Base-by-base conservation (phyloP, 441 rosid genomes). In the Capsella rubella region DNA sequence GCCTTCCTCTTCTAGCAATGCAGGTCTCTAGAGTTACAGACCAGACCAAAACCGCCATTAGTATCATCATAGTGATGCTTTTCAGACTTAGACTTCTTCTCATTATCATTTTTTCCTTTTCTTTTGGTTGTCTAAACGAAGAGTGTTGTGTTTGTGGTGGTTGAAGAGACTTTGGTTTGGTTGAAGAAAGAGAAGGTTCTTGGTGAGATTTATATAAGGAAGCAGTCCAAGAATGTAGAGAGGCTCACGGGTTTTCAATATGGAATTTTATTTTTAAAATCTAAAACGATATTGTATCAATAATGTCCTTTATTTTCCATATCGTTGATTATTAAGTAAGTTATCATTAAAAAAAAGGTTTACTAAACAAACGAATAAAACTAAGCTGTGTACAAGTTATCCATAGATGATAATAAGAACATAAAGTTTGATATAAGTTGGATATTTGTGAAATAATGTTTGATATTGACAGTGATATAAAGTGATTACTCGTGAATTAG, bases 1-100 rank as follows among this genome's bases (percentile, higher is more conserved):
- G 96, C 77, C 71, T 84, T 46, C 96, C 91, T 80, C 88, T 88
- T 81, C 97, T 87, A 3, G 94, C 97, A 88, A 81, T 89, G 94
- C 95, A 93, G 21, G 84, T 74, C 66, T 86, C 95, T 54, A 90
- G 71, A 67, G 83, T 86, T 35, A 88, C 85, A 57, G 82, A 83
- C 97, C 90, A 90, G n/a, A 89, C 83, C 46, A 93, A 79, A 55
- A 91, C 58, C 47, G 83, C 91, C 77, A 87, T 61, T 70, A 87
- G 63, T 27, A 90, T 32, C 79, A 88, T 78, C 72, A 90, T 80
- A 64, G 94, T 62, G 75, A 85, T 55, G 79, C 83, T 85, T 72
- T 84, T 86, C 16, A 82, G 53, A 69, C 75, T 83, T 25, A 78
- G 49, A 71, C 63, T 51, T 21, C 77, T 79, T 43, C 79, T 63